These are phyloP conservation scores for Gardenia jasminoides DNA, from an alignment of 257 asterid genomes.

Conservation along the genomic window DNA sequence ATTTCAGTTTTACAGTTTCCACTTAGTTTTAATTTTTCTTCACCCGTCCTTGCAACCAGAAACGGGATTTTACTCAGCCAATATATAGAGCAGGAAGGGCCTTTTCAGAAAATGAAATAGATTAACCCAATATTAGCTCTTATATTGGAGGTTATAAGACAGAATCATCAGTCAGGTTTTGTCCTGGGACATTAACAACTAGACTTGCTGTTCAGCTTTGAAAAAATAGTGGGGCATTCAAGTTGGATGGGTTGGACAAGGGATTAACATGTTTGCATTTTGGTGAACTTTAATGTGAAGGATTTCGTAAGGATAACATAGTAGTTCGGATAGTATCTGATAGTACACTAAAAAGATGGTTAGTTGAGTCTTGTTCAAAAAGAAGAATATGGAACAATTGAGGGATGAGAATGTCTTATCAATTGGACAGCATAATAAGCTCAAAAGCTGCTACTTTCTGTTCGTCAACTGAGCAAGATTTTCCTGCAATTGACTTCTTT, in stretches of 20 bases:
- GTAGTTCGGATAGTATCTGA: neutral
- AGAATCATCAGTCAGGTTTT: neutral
- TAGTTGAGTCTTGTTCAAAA: neutral
- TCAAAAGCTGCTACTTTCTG: neutral
- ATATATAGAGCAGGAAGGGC: neutral
- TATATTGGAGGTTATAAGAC: neutral
- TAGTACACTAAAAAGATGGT: neutral
- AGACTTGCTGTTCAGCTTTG: slow-evolving; percentile 2
- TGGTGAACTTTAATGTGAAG: neutral
- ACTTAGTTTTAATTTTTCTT: neutral
- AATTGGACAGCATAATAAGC: neutral
- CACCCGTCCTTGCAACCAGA: neutral
- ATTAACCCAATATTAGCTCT: neutral
- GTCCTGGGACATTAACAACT: neutral
- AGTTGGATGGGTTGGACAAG: neutral
- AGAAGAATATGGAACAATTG: neutral
- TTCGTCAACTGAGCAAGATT: slow-evolving; percentile 2
- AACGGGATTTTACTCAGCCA: neutral
- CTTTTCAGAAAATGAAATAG: neutral
- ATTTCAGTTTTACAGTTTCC: neutral
- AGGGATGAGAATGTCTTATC: neutral
- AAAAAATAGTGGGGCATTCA: neutral
- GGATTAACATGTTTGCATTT: neutral
- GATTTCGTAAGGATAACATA: neutral
- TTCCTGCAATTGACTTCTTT: slow-evolving; percentile 13